Evolutionary conservation across 2,329 filamentous ascomycete genomes (phyloP).

Genomic region (Torrubiella hemipterigena): DNA sequence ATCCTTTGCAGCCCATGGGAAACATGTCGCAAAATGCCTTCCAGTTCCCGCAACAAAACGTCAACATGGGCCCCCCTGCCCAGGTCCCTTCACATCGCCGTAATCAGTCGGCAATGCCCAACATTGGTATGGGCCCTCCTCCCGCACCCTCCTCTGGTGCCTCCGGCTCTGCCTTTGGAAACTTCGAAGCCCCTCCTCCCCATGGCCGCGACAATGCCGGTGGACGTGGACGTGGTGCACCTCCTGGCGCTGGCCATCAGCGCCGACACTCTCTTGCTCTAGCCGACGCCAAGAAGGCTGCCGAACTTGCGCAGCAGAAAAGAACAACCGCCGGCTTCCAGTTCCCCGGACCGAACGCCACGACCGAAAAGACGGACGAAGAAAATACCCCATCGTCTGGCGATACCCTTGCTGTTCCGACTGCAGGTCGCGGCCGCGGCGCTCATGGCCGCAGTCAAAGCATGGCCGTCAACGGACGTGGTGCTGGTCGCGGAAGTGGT

Average conservation of each 20-base stretch:
- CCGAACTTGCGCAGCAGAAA: slow-evolving; percentile 93
- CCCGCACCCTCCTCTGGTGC: slow-evolving; percentile 88
- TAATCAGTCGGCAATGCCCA: slow-evolving; percentile 93
- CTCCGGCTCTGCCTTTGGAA: slow-evolving; percentile 66
- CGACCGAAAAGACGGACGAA: slow-evolving; percentile 47
- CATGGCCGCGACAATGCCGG: slow-evolving; percentile 56
- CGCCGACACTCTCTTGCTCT: slow-evolving; percentile 89
- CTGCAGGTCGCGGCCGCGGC: slow-evolving; percentile 43
- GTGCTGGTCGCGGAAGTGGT: slow-evolving; percentile 50
- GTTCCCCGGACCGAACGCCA: slow-evolving; percentile 69
- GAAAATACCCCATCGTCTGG: slow-evolving; percentile 24
- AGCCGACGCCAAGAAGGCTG: slow-evolving; percentile 94
- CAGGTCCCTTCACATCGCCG: slow-evolving; percentile 84
- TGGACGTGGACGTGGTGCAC: slow-evolving; percentile 22
- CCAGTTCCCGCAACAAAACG: slow-evolving; percentile 72
- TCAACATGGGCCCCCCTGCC: slow-evolving; percentile 62
- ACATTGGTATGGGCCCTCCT: slow-evolving; percentile 78
- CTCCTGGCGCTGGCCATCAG: slow-evolving; percentile 62
- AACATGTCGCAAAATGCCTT: slow-evolving; percentile 74
- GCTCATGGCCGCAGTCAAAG: slow-evolving; percentile 75
- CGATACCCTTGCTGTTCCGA: slow-evolving; percentile 23
- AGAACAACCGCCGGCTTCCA: slow-evolving; percentile 88
- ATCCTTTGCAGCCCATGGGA: slow-evolving; percentile 68
- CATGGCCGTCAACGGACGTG: slow-evolving; percentile 66
- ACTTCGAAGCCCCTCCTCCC: slow-evolving; percentile 53